phyloP scores from a whole-genome alignment of 2,329 filamentous ascomycete genomes.

The Epichloe gansuensis region DNA sequence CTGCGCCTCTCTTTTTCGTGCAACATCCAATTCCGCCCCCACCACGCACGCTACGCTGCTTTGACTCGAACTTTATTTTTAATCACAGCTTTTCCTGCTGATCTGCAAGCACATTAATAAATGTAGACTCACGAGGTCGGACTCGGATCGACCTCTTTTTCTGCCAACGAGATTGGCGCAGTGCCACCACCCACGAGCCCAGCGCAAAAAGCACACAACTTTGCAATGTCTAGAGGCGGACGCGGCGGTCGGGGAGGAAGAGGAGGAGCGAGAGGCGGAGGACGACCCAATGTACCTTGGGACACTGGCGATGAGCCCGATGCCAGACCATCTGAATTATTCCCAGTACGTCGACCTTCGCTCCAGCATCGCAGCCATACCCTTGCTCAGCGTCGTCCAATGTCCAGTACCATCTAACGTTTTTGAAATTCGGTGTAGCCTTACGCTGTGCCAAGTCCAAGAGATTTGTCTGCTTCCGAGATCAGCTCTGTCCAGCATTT shows the following conservation, averaged over 20 bases:
- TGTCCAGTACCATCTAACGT: not conserved
- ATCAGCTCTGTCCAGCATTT: conserved; percentile 35
- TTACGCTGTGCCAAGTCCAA: conserved; percentile 35
- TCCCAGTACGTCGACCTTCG: conserved; percentile 31
- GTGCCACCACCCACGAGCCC: not conserved
- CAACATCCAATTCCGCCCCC: conserved; percentile 3
- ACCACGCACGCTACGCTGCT: not conserved
- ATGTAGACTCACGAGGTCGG: not conserved
- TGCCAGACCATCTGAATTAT: conserved; percentile 44
- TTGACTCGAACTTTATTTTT: not conserved
- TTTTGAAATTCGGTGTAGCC: conserved; percentile 21
- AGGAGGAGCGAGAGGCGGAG: conserved; percentile 33
- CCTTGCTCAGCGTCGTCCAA: not conserved
- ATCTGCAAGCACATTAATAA: not conserved
- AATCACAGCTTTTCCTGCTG: not conserved
- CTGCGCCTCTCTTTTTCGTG: no score
- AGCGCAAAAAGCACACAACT: not conserved
- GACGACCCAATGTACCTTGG: conserved; percentile 38
- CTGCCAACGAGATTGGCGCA: not conserved
- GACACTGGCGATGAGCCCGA: conserved; percentile 41
- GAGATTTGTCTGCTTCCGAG: conserved; percentile 31
- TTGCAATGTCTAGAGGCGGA: conserved; percentile 39
- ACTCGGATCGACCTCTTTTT: not conserved
- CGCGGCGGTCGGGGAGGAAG: conserved; percentile 38
- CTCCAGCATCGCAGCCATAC: not conserved